Percentiles rank a stretch among this genome's conserved stretches.
Conservation (phyloP, 2,329 filamentous ascomycete genomes). For the Aaosphaeria pasadenensis region DNA sequence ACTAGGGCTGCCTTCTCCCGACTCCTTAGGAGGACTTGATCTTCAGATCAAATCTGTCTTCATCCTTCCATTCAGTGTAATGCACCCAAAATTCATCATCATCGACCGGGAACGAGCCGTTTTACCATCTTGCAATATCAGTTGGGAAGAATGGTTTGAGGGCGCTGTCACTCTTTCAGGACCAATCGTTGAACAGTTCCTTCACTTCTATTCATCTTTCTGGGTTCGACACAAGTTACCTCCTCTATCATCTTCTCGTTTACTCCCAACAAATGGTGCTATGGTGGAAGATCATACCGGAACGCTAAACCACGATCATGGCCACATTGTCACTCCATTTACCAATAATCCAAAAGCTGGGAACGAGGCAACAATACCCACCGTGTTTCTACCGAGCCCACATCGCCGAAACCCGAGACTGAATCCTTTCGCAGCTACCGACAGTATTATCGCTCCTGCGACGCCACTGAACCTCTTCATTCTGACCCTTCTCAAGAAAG, state of each 20-base stretch:
- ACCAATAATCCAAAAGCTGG: constrained; percentile 1
- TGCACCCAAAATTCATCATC: constrained; percentile 82
- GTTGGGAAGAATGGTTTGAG: constrained; percentile 87
- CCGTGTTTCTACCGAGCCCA: constrained; percentile 69
- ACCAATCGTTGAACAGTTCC: constrained; percentile 57
- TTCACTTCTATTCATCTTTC: constrained; percentile 65
- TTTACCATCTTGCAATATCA: constrained; percentile 79
- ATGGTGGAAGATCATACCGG: background rate
- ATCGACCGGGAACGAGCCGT: constrained; percentile 66
- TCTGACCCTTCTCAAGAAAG: constrained; percentile 58
- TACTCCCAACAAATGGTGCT: background rate
- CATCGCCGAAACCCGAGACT: constrained; percentile 69
- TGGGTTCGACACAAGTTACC: constrained; percentile 52
- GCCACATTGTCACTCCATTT: constrained; percentile 5
- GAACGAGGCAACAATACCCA: constrained; percentile 39
- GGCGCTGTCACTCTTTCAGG: constrained; percentile 68
- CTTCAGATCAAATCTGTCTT: constrained; percentile 75
- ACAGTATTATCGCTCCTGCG: constrained; percentile 55
- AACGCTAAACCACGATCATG: constrained; percentile 2
- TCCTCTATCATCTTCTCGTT: background rate
- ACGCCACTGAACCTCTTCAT: constrained; percentile 69
- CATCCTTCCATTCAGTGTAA: constrained; percentile 76
- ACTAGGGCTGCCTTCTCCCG: constrained; percentile 62
- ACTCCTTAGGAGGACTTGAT: constrained; percentile 59
- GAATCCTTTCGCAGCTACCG: constrained; percentile 36